Percentiles rank a stretch among this genome's conserved stretches.
Evolutionary conservation across 2,329 filamentous ascomycete genomes (phyloP).

Genomic region (Fusarium humuli): DNA sequence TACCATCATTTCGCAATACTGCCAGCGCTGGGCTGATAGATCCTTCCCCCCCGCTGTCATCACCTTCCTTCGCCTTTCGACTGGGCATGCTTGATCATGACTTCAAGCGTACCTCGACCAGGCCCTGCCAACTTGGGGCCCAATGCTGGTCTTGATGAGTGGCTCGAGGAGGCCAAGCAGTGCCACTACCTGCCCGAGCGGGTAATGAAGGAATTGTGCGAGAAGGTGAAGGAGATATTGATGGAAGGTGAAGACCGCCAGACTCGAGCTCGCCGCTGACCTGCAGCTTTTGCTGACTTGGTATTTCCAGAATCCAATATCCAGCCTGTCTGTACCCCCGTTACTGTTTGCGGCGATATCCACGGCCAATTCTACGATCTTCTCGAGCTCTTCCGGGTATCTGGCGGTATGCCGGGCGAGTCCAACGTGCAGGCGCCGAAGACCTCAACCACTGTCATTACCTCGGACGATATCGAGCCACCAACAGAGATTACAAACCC

Average conservation of each 20-base stretch:
- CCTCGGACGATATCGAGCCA: conserved; percentile 90
- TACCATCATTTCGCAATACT: conserved; percentile 36
- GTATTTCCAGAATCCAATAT: conserved; percentile 86
- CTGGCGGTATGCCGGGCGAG: conserved; percentile 95
- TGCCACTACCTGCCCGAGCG: conserved; percentile 96
- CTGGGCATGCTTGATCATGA: conserved; percentile 52
- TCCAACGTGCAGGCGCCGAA: conserved; percentile 75
- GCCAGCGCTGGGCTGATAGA: conserved; percentile 41
- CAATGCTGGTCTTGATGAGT: conserved; percentile 91
- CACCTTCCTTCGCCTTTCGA: conserved; percentile 37
- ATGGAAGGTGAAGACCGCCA: conserved; percentile 81
- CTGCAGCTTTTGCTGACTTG: conserved; percentile 31
- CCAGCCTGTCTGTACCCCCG: conserved; percentile 94
- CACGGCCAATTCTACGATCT: conserved; percentile 99
- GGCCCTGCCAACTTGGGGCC: conserved; percentile 87
- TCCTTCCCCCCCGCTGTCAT: conserved; percentile 34
- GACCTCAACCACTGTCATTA: conserved; percentile 80
- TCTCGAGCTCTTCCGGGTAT: conserved; percentile 94
- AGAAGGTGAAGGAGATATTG: conserved; percentile 97
- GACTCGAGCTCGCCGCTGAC: not conserved
- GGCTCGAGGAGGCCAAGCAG: conserved; percentile 95
- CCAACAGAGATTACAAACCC: conserved; percentile 89
- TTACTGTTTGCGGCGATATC: conserved; percentile 97
- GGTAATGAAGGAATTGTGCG: conserved; percentile 98
- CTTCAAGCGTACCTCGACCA: conserved; percentile 78